Conservation (phyloP, 257 asterid species). For the Solanum appendiculatum region DNA sequence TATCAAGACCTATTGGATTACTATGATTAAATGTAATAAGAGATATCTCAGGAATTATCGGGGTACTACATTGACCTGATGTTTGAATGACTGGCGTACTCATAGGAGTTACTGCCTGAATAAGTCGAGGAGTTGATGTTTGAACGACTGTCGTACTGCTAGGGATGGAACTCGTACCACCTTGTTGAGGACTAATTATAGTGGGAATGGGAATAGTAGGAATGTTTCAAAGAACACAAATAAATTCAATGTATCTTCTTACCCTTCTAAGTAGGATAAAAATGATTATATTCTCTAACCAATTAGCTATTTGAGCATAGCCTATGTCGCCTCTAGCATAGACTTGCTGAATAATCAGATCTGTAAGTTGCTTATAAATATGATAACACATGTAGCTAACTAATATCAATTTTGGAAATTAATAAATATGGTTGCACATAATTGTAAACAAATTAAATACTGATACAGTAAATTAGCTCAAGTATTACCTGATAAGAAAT, state of each 20-base stretch:
- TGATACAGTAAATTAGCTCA: not conserved
- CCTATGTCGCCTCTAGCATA: too few relatives aligned
- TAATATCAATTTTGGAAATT: not conserved
- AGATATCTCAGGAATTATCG: not conserved
- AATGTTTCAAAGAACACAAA: too few relatives aligned
- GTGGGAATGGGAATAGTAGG: not conserved
- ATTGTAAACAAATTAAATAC: not conserved
- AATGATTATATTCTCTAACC: too few relatives aligned
- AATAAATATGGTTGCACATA: not conserved
- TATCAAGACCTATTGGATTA: too few relatives aligned
- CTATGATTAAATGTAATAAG: not conserved
- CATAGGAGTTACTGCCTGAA: too few relatives aligned
- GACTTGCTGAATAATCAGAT: too few relatives aligned
- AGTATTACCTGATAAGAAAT: not conserved
- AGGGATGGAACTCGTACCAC: not conserved
- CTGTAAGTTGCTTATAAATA: too few relatives aligned
- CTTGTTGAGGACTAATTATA: not conserved
- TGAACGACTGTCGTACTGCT: too few relatives aligned
- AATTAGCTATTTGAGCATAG: too few relatives aligned
- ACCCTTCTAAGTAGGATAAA: too few relatives aligned
- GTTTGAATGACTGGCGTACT: not conserved
- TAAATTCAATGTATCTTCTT: too few relatives aligned
- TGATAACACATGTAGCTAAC: not conserved
- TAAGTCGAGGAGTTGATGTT: too few relatives aligned
- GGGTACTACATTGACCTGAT: not conserved